Evolutionary conservation across 2,329 filamentous ascomycete species (phyloP).

Genomic region (Penicillium oxalicum): DNA sequence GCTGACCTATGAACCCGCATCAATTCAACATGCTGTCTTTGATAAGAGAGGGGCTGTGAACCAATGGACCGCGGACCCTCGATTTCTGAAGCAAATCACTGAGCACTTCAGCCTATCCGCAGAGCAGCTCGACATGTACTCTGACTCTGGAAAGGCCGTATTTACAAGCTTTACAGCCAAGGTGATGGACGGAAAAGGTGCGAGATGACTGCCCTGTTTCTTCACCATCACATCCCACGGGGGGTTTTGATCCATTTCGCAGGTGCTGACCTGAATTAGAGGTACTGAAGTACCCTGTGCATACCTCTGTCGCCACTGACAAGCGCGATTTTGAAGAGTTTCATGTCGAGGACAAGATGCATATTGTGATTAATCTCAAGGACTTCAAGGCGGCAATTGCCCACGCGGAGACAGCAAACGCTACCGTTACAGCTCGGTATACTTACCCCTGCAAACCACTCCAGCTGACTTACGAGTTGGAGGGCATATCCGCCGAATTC

Average conservation of each 20-base stretch:
- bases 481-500: conserved; percentile 54
- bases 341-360: conserved; percentile 52
- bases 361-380: conserved; percentile 59
- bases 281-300: conserved; percentile 58
- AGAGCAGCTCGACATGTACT: conserved; percentile 58
- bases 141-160: conserved; percentile 51
- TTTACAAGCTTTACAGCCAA: conserved; percentile 65
- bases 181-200: conserved; percentile 55
- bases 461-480: conserved; percentile 54
- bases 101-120: conserved; percentile 61
- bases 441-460: conserved; percentile 55
- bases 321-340: conserved; percentile 58
- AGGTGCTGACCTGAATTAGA: conserved; percentile 35
- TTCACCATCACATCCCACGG: not conserved
- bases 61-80: conserved; percentile 54
- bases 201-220: not conserved
- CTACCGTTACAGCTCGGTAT: conserved; percentile 52
- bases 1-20: conserved; percentile 57
- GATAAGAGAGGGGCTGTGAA: conserved; percentile 52
- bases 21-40: conserved; percentile 60
- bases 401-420: conserved; percentile 55
- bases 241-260: too few species aligned
- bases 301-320: conserved; percentile 58
- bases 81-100: conserved; percentile 54
- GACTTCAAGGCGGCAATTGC: conserved; percentile 61